phyloP scores from a whole-genome alignment of 805 yeast species.

The Wickerhamomyces tratensis region DNA sequence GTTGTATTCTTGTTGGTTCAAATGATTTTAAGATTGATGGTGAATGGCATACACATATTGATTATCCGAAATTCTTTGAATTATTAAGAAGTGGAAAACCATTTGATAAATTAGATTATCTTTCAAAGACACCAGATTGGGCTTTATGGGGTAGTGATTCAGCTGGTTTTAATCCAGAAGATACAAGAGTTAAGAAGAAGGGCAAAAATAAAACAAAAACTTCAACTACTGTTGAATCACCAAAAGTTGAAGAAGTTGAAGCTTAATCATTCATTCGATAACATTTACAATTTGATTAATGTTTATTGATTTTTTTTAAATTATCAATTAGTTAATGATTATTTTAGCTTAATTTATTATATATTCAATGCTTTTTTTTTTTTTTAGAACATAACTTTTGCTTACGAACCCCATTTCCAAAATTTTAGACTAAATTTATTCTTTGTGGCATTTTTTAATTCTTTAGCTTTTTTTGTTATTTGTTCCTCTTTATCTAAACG shows the following conservation, averaged over 20 bases:
- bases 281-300: too few relatives aligned
- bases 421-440: too few relatives aligned
- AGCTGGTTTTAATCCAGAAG: slow-evolving; percentile 88
- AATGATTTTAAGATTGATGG: slow-evolving; percentile 58
- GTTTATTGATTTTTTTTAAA: too few relatives aligned
- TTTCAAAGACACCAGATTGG: slow-evolving; percentile 79
- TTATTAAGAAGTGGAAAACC: slow-evolving; percentile 52
- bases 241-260: slow-evolving; percentile 1
- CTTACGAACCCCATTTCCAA: neutral
- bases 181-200: slow-evolving; percentile 33
- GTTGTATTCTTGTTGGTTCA: slow-evolving; percentile 82
- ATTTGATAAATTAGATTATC: slow-evolving; percentile 74
- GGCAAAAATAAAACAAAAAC: slow-evolving; percentile 7
- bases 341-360: too few relatives aligned
- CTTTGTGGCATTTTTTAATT: too few relatives aligned
- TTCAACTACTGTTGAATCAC: neutral
- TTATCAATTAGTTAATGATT: too few relatives aligned
- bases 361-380: too few relatives aligned
- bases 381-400: too few relatives aligned
- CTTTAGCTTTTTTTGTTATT: neutral
- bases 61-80: slow-evolving; percentile 68
- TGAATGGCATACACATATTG: slow-evolving; percentile 84
- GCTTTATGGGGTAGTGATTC: slow-evolving; percentile 79
- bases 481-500: neutral
- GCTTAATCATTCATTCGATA: neutral